Evolutionary conservation across 805 yeast species (phyloP), one percentile per base, ranked within the genome.

Genomic region (Candida khao-thaluensis): DNA sequence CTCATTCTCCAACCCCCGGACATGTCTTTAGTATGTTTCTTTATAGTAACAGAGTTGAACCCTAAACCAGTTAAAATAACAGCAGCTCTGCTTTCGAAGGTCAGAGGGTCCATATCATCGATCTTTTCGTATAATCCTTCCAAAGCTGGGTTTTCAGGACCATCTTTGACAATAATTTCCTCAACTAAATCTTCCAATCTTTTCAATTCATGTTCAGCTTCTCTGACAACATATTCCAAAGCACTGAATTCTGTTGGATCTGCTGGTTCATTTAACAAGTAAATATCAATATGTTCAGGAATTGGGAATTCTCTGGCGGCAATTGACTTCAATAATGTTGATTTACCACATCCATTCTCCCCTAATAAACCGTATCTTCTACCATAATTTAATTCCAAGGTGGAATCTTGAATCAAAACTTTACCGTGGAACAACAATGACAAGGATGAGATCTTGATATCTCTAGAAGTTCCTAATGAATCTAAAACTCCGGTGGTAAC

Each of bases 1-100:
- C 99, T 88, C 99, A 93, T 93, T 76, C 89, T 89, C 99, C 99
- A 93, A 64, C 99, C 99, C 79, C 99, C 99, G 60, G 97, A 88
- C 99, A 93, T 93, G 62, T 93, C 98, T 69, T 88, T 90, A 57
- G 99, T 93, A 71, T 82, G 84, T 78, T 93, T 93, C 62, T 77
- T 75, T 59, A 93, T 91, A 41, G 98, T 91, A 51, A 69, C 68
- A 41, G 84, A 59, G 69, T 85, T 86, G 82, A 93, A 93, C 57
- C 99, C 99, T 65, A 93, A 79, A 90, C 99, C 99, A 51, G 86
- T 86, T 59, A 93, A 76, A 57, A 93, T 93, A 51, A 89, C 72
- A 39, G 99, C 95, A 41, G 99, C 99, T 69, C 99, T 81, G 31
- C 93, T 72, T 74, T 93, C 99, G 59, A 93, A 93, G 38, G 99